Percentiles rank a stretch among this genome's conserved stretches.
phyloP scores from a whole-genome alignment of 2,329 filamentous ascomycete species.

The Cordyceps pruinosa region DNA sequence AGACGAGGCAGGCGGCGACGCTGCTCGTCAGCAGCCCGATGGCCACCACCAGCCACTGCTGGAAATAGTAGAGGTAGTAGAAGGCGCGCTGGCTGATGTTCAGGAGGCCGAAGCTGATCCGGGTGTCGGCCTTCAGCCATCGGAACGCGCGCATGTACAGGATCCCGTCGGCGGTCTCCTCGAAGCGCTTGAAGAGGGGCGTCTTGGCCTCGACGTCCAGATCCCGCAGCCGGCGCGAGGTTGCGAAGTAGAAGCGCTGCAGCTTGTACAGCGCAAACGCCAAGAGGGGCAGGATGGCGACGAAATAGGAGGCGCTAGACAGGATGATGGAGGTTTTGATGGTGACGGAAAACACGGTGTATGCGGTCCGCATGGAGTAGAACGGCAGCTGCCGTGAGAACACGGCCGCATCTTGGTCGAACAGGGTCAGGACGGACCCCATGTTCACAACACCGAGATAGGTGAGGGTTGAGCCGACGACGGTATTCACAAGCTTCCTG shows the following conservation, averaged over 20 bases:
- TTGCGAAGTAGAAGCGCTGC: constrained; percentile 26
- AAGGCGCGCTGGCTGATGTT: constrained; percentile 25
- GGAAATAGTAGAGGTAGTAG: constrained; percentile 40
- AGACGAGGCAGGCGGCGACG: constrained; percentile 39
- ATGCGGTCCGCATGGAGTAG: background rate
- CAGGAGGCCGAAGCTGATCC: constrained; percentile 23
- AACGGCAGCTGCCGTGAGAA: background rate
- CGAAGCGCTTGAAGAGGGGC: constrained; percentile 22
- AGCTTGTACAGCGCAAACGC: constrained; percentile 19
- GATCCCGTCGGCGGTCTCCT: constrained; percentile 21
- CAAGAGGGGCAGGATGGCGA: constrained; percentile 36
- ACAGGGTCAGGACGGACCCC: background rate
- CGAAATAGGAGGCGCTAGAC: constrained; percentile 1
- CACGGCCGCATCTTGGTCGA: background rate
- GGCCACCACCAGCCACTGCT: constrained; percentile 42
- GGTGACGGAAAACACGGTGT: background rate
- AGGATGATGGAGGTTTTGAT: constrained; percentile 1
- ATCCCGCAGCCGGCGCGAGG: constrained; percentile 25
- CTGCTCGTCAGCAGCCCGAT: constrained; percentile 39
- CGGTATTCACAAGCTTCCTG: background rate
- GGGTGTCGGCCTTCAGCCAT: constrained; percentile 19
- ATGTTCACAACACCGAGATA: constrained; percentile 3
- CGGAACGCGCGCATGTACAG: constrained; percentile 29
- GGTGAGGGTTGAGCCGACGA: background rate
- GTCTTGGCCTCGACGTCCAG: constrained; percentile 26